Conservation (phyloP, 371 early-diverging fungal species). For the Funneliformis caledonium region DNA sequence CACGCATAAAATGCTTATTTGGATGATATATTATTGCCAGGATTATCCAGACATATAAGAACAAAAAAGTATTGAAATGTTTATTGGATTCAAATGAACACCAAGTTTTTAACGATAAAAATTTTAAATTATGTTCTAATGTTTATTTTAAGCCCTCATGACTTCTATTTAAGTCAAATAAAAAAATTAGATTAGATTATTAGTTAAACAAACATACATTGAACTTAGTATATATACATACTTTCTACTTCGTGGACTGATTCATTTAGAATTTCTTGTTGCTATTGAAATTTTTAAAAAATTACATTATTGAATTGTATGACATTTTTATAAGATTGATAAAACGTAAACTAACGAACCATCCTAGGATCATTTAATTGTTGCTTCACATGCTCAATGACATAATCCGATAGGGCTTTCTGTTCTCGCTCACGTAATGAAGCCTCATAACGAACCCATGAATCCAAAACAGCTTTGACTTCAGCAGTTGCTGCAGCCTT, state of each 20-base stretch:
- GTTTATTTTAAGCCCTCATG: too few species aligned
- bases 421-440: constrained; percentile 93
- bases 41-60: too few species aligned
- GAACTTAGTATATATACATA: not conserved
- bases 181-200: too few species aligned
- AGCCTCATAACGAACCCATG: constrained; percentile 96
- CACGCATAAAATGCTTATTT: too few species aligned
- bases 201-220: too few species aligned
- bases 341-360: constrained; percentile 35
- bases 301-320: not conserved
- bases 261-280: constrained; percentile 63
- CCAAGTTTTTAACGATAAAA: too few species aligned
- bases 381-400: constrained; percentile 85
- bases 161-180: too few species aligned
- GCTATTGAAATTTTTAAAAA: constrained; percentile 41
- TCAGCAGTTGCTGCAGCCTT: constrained; percentile 80
- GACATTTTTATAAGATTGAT: not conserved
- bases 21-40: too few species aligned
- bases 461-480: constrained; percentile 88
- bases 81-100: too few species aligned
- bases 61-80: too few species aligned
- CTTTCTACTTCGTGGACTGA: constrained; percentile 59
- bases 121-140: too few species aligned
- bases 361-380: constrained; percentile 82
- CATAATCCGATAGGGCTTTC: constrained; percentile 80